Conservation (phyloP, 1,139 yeast genomes). For the Suhomyces chickasaworum region DNA sequence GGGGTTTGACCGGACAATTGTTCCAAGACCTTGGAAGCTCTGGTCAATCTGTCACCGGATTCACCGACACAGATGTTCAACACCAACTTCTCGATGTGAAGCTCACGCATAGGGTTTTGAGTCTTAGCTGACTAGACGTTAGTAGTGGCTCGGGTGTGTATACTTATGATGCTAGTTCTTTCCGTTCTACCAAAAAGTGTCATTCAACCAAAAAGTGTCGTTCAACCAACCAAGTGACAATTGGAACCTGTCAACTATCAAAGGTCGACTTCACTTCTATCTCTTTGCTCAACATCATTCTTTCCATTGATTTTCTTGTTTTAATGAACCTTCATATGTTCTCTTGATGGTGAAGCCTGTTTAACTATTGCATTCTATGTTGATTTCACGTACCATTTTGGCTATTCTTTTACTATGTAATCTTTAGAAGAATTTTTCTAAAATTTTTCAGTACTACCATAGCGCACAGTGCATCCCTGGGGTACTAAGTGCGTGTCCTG, state of each 20-base stretch:
- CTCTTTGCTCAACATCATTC: background rate
- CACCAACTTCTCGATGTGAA: conserved; percentile 98
- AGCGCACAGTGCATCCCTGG: conserved; percentile 7
- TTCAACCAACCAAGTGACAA: too few species aligned
- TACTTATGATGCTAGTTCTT: background rate
- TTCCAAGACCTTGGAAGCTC: conserved; percentile 99
- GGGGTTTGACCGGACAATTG: conserved; percentile 99
- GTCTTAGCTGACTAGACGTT: conserved; percentile 34
- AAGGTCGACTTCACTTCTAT: background rate
- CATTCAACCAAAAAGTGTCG: background rate
- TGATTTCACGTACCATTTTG: conserved; percentile 21
- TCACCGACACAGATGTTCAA: conserved; percentile 99
- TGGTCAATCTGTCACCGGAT: conserved; percentile 99
- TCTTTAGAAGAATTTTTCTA: conserved; percentile 10
- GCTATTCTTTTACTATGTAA: conserved; percentile 19
- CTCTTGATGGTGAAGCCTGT: background rate
- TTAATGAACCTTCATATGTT: background rate
- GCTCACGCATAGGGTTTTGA: conserved; percentile 88
- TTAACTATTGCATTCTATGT: background rate
- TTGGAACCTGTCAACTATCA: too few species aligned
- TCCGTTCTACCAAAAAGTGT: background rate
- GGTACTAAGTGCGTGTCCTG: conserved; percentile 10
- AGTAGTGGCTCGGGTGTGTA: conserved; percentile 1
- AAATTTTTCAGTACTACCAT: conserved; percentile 14
- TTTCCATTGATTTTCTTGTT: too few species aligned